Evolutionary conservation across 1,139 yeast species (phyloP), one percentile per base, ranked within the genome.

Genomic region (Geotrichum bryndzae): DNA sequence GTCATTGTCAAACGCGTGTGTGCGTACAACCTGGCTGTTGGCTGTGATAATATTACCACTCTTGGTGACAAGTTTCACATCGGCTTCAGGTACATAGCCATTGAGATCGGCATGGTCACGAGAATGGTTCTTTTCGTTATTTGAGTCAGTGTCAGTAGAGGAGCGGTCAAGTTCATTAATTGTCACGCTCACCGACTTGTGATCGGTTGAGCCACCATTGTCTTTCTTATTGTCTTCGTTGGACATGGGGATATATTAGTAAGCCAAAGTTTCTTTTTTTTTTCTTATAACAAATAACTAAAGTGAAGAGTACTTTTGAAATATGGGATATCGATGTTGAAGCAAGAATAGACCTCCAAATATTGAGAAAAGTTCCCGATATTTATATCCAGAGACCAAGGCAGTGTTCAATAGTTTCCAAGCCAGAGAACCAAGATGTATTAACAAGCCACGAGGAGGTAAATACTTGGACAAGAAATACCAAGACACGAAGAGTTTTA

Each of bases 21-120:
- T 69, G 11, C 59, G 53, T 25, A 64, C 57, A 6, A 65, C 66
- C 25, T 66, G 61, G 10, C 67, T 67, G 13, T 64, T 66, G 6
- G 65, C 67, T 23, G 61, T 64, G 25, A 66, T 66, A 46, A 66
- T 61, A 35, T 60, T 64, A 18, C 67, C 67, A 10, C 61, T 52
- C 29, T 65, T 66, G 15, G 68, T 65, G 27, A 61, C 69, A 35
- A 61, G 57, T 54, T 63, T 59, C 59, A 66, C 27, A 50, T 58
- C 54, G 22, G 27, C 27, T 25, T 25, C 27, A 1, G 27, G 27
- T 4, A 25, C 27, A 4, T 77, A 80, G 64, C 82, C 81, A 64
- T 80, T 73, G 18, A 35, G 41, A 35, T 35, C 8, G 15, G 15
- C 3, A 35, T 35, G 8, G 8, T 35, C 11, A 2, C 15, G 41